Evolutionary conservation across 129 eudicot genomes (phyloP), one percentile per base, ranked within the genome.

Genomic region (Flaveria bidentis): DNA sequence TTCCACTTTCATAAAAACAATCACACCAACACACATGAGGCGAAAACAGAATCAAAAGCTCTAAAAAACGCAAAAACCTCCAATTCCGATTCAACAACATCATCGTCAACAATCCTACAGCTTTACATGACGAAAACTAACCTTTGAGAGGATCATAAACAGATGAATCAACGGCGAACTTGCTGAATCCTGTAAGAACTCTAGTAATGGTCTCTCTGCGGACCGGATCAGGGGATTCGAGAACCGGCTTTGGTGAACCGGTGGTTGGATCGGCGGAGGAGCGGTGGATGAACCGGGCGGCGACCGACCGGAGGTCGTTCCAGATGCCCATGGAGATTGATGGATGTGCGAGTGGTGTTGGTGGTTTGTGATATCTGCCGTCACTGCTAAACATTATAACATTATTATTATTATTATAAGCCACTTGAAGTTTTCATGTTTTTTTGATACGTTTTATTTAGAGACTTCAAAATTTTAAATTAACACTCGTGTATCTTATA

Each of bases 111-210:
- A 4, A 42, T 6, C 22, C 10, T 25, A 9, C 6, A 2, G 5
- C n/a, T 3, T 61, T 14, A 28, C 9, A 57, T 47, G 36, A 4
- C 0, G 47, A 67, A 56, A 72, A 46, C 78, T 36, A 30, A 89
- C 94, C 85, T 82, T 87, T 87, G 20, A 83, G 82, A 62, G 88
- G 76, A 49, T 88, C 90, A 33, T 80, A 80, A 15, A 87, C 83
- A 73, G 92, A 84, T 44, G 90, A 85, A 79, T 84, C 92, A 42
- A 91, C 84, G 22, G 96, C 96, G 22, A 85, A 84, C 78, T 86
- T 86, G 47, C 89, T 82, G 61, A 90, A 77, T 25, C 81, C 81
- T 33, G 84, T 65, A 0, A 88, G 69, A 49, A 88, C 75, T 33
- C 84, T 78, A 63, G 77, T 82, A 17, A 88, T 77, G 33, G 82